Evolutionary conservation across 2,329 filamentous ascomycete species (phyloP).

Genomic region (Bertia moriformis): DNA sequence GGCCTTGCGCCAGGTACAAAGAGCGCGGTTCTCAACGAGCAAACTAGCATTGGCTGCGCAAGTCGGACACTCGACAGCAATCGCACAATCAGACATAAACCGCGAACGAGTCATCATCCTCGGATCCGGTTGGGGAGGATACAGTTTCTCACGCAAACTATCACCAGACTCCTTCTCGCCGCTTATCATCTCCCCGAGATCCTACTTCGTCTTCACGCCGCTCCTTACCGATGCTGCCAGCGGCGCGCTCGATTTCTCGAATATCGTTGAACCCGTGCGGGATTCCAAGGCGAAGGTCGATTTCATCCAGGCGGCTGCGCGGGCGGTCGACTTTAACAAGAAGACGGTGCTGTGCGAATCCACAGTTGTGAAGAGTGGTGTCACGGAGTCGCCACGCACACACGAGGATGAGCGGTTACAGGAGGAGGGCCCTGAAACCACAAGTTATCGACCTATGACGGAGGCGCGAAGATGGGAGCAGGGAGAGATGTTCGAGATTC

Average conservation of each 20-base stretch:
- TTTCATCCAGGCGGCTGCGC: not conserved
- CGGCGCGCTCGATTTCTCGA: not conserved
- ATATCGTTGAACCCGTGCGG: not conserved
- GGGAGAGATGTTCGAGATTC: not conserved
- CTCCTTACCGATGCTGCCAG: not conserved
- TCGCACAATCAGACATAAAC: not conserved
- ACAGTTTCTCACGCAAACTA: not conserved
- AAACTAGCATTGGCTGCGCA: not conserved
- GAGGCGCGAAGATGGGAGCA: not conserved
- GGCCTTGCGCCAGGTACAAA: not conserved
- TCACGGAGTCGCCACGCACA: not conserved
- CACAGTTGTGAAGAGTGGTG: not conserved
- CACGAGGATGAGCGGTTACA: not conserved
- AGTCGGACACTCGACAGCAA: not conserved
- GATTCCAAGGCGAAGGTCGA: not conserved
- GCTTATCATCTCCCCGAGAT: not conserved
- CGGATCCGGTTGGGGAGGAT: not conserved
- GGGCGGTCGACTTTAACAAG: not conserved
- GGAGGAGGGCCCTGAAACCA: not conserved
- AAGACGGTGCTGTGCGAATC: not conserved
- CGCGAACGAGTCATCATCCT: not conserved
- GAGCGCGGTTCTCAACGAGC: not conserved
- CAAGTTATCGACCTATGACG: too few species aligned
- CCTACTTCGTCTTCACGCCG: slow-evolving; percentile 1
- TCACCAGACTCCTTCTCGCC: not conserved